Conservation (phyloP, 164 flowering plant genomes). For the Buxus sempervirens region DNA sequence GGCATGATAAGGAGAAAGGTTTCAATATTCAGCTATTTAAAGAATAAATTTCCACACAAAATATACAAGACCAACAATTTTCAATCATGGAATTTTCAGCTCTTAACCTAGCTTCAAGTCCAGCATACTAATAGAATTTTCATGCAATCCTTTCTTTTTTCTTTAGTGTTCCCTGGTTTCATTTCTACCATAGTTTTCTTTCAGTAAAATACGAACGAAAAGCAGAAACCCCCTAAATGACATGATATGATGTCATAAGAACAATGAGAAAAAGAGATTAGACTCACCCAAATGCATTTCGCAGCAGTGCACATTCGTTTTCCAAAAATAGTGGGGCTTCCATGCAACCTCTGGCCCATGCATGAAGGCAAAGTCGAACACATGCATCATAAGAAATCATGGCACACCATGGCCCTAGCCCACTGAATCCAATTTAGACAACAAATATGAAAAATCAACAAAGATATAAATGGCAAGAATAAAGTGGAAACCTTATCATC, state of each 20-base stretch:
- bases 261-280: not conserved
- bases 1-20: too few relatives aligned
- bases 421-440: slow-evolving; percentile 62
- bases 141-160: not conserved
- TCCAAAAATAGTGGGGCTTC: slow-evolving; percentile 91
- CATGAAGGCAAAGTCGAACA: slow-evolving; percentile 91
- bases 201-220: not conserved
- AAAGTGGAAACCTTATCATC: not conserved
- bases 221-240: not conserved
- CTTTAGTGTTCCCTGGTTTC: not conserved
- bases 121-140: not conserved
- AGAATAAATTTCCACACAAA: too few relatives aligned
- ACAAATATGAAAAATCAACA: not conserved
- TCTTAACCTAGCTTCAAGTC: not conserved
- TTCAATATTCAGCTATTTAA: too few relatives aligned
- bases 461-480: not conserved
- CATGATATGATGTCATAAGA: not conserved
- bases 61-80: too few relatives aligned
- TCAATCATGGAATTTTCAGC: too few relatives aligned
- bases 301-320: slow-evolving; percentile 73
- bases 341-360: slow-evolving; percentile 83
- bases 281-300: slow-evolving; percentile 78
- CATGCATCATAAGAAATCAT: slow-evolving; percentile 93
- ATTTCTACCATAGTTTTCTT: not conserved
- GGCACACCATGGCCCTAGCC: slow-evolving; percentile 85